These are phyloP conservation scores for Begonia masoniana DNA, from an alignment of 306 rosid genomes.

Conservation along the genomic window DNA sequence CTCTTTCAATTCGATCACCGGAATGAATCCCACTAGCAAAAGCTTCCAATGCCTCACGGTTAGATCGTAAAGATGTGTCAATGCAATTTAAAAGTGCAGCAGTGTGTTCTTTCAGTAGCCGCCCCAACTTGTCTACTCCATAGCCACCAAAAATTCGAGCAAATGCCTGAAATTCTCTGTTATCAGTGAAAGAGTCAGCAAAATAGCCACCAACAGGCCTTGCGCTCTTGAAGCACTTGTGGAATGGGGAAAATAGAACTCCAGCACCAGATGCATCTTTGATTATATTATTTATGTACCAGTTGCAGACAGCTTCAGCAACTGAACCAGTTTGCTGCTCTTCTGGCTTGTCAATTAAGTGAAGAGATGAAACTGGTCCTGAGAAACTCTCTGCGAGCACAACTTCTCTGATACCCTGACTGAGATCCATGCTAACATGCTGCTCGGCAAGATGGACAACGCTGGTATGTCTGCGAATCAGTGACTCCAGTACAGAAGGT, in stretches of 20 bases:
- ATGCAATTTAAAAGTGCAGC: conserved; percentile 98
- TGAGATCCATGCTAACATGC: conserved; percentile 96
- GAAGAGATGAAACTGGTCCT: conserved; percentile 93
- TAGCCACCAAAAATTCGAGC: conserved; percentile 87
- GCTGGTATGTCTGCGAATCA: conserved; percentile 73
- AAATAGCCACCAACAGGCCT: conserved; percentile 99
- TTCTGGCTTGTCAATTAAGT: conserved; percentile 71
- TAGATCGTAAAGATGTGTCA: conserved; percentile 79
- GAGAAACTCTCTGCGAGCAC: conserved; percentile 78
- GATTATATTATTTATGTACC: conserved; percentile 93
- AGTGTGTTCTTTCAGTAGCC: conserved; percentile 93
- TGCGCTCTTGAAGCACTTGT: conserved; percentile 91
- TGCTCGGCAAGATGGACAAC: conserved; percentile 94
- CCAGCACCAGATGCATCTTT: conserved; percentile 93
- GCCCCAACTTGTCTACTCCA: conserved; percentile 90
- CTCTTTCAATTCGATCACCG: conserved; percentile 83
- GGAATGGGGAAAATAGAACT: conserved; percentile 79
- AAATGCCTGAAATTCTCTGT: conserved; percentile 61
- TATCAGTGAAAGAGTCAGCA: conserved; percentile 94
- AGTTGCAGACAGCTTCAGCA: conserved; percentile 77
- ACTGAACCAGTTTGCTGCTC: conserved; percentile 90
- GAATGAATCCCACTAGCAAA: conserved; percentile 78
- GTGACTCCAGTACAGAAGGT: conserved; percentile 77
- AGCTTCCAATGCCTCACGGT: conserved; percentile 76
- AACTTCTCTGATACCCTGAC: conserved; percentile 92